Conservation (phyloP, 108 stramenopile species). For the Mayamaea pseudoterrestris region DNA sequence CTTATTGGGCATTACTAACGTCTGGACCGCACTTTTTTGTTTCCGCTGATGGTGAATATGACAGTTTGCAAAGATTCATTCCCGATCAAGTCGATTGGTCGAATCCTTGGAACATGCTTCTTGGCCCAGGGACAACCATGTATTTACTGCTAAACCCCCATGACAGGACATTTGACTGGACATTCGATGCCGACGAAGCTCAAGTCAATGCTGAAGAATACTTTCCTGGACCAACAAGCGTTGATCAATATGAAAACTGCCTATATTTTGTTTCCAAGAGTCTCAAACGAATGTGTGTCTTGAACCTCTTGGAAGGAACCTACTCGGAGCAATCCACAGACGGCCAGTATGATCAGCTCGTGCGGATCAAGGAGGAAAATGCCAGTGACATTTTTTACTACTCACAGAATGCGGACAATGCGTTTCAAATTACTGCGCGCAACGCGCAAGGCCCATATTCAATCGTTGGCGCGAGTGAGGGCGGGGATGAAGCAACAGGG, state of each 20-base stretch:
- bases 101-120: slow-evolving; percentile 12
- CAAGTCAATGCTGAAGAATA: slow-evolving; percentile 7
- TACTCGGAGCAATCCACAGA: slow-evolving; percentile 10
- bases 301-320: slow-evolving; percentile 16
- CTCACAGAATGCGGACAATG: slow-evolving; percentile 13
- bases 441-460: slow-evolving; percentile 19
- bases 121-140: slow-evolving; percentile 6
- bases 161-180: slow-evolving; percentile 9
- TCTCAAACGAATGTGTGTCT: slow-evolving; percentile 15
- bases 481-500: slow-evolving; percentile 35
- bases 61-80: slow-evolving; percentile 28
- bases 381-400: slow-evolving; percentile 23
- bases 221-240: slow-evolving; percentile 21
- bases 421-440: slow-evolving; percentile 36
- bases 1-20: slow-evolving; percentile 20
- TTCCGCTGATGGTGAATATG: slow-evolving; percentile 32
- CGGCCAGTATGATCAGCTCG: slow-evolving; percentile 17
- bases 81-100: slow-evolving; percentile 10
- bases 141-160: not conserved
- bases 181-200: not conserved
- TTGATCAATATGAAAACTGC: slow-evolving; percentile 12
- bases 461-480: slow-evolving; percentile 26
- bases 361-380: slow-evolving; percentile 6
- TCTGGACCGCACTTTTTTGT: slow-evolving; percentile 27
- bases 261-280: slow-evolving; percentile 23